Percentiles rank a stretch among this genome's conserved stretches.
These are phyloP conservation scores for Lepidopterella palustris DNA, from an alignment of 495 filamentous ascomycete genomes.

Conservation along the genomic window DNA sequence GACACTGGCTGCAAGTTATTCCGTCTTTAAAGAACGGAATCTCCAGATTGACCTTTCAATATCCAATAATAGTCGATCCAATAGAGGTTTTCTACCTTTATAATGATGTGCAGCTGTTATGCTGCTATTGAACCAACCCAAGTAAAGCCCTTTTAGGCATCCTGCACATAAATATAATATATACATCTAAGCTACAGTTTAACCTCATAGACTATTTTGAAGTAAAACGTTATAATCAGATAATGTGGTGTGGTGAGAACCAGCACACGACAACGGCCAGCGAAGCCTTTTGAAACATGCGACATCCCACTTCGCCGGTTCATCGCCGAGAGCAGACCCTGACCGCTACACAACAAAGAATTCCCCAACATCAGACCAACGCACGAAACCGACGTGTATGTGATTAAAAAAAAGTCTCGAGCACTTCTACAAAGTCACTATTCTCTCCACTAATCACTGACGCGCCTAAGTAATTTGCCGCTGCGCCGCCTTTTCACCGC, in stretches of 20 bases:
- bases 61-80: too few relatives aligned
- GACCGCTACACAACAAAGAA: constrained; percentile 10
- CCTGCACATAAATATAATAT: too few relatives aligned
- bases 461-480: constrained; percentile 7
- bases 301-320: constrained; percentile 9
- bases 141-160: too few relatives aligned
- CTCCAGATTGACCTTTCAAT: too few relatives aligned
- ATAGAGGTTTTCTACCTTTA: too few relatives aligned
- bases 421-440: not conserved
- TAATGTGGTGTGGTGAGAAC: not conserved
- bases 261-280: not conserved
- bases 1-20: too few relatives aligned
- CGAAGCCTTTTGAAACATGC: not conserved
- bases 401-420: not conserved
- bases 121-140: too few relatives aligned
- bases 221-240: not conserved
- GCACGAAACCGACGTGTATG: not conserved
- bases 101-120: too few relatives aligned
- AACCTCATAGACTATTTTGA: too few relatives aligned
- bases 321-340: not conserved
- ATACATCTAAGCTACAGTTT: too few relatives aligned
- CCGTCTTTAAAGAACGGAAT: too few relatives aligned
- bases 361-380: not conserved
- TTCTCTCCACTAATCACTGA: not conserved
- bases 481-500: constrained; percentile 19